Conservation (phyloP, 2,329 filamentous ascomycete genomes). For the Phyllosticta paracitricarpa region DNA sequence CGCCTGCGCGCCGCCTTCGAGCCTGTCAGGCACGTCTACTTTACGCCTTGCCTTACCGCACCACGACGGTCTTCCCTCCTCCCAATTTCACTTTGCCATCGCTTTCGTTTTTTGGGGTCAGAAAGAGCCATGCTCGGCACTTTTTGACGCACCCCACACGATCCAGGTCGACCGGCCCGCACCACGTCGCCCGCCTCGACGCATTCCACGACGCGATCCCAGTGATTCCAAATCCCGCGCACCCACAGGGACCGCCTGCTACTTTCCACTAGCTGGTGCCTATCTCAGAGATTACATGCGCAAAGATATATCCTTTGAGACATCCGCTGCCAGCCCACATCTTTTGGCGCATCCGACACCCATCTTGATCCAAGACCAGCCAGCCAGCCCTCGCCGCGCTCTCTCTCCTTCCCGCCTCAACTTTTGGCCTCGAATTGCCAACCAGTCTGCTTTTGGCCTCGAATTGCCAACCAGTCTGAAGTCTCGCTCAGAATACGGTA, state of each 20-base stretch:
- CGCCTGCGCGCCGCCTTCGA: conserved; percentile 1
- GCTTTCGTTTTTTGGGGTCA: not conserved
- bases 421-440: not conserved
- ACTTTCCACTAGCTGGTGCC: not conserved
- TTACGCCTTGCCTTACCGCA: not conserved
- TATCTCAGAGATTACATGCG: not conserved
- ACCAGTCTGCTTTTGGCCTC: not conserved
- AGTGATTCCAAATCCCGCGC: not conserved
- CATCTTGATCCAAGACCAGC: not conserved
- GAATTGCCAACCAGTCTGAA: not conserved
- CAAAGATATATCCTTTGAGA: not conserved
- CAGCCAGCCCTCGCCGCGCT: not conserved
- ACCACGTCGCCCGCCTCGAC: not conserved
- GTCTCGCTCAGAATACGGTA: not conserved
- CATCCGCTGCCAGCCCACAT: not conserved
- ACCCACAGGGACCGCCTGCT: not conserved
- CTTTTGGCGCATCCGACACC: not conserved
- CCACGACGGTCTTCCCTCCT: not conserved
- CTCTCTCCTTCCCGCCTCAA: not conserved
- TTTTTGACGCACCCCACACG: not conserved
- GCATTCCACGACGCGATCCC: not conserved
- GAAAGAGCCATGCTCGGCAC: not conserved
- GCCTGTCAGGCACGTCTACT: not conserved
- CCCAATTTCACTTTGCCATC: not conserved
- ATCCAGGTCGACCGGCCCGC: not conserved